A percentile compares a stretch with the other conserved stretches of the same genome.
These are phyloP conservation scores for Pseudogymnoascus sp. DNA, from an alignment of 2,329 filamentous ascomycete genomes.

Conservation along the genomic window DNA sequence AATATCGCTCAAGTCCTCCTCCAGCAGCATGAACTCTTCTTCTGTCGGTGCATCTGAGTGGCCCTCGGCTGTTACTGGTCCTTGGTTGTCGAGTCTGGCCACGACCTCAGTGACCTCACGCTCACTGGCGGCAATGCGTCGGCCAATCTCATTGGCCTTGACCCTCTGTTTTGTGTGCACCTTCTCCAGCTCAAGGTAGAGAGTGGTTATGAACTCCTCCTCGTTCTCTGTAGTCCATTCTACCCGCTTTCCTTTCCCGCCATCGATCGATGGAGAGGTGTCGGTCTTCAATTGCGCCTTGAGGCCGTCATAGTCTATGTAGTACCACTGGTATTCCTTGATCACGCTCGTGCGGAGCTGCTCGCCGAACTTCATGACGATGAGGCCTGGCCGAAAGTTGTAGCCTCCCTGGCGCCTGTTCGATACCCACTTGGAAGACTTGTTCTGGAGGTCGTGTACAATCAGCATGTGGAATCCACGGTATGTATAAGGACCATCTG, in stretches of 20 bases:
- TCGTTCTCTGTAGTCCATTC: slow-evolving; percentile 92
- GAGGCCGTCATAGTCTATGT: slow-evolving; percentile 93
- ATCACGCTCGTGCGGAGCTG: slow-evolving; percentile 94
- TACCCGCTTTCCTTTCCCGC: slow-evolving; percentile 45
- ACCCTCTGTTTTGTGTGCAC: slow-evolving; percentile 97
- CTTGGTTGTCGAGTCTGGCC: slow-evolving; percentile 60
- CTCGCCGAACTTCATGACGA: slow-evolving; percentile 84
- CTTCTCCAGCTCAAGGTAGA: slow-evolving; percentile 92
- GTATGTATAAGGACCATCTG: neutral
- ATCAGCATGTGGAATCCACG: slow-evolving; percentile 16
- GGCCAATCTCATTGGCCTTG: slow-evolving; percentile 91
- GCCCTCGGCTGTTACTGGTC: slow-evolving; percentile 32
- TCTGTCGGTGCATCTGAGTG: slow-evolving; percentile 60
- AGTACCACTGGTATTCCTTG: slow-evolving; percentile 96
- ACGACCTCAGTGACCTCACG: slow-evolving; percentile 87
- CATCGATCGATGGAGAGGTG: slow-evolving; percentile 47
- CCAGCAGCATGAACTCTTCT: slow-evolving; percentile 88
- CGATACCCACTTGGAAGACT: slow-evolving; percentile 5
- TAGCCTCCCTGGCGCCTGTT: slow-evolving; percentile 1
- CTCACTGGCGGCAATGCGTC: slow-evolving; percentile 81
- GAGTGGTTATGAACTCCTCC: slow-evolving; percentile 74
- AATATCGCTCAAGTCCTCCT: slow-evolving; percentile 93
- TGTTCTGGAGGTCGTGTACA: slow-evolving; percentile 15
- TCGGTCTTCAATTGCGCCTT: slow-evolving; percentile 79
- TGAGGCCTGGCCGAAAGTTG: slow-evolving; percentile 39